Evolutionary conservation across 2,329 filamentous ascomycete species (phyloP), one percentile per base, ranked within the genome.

Genomic region (Aspergillus clavatus): DNA sequence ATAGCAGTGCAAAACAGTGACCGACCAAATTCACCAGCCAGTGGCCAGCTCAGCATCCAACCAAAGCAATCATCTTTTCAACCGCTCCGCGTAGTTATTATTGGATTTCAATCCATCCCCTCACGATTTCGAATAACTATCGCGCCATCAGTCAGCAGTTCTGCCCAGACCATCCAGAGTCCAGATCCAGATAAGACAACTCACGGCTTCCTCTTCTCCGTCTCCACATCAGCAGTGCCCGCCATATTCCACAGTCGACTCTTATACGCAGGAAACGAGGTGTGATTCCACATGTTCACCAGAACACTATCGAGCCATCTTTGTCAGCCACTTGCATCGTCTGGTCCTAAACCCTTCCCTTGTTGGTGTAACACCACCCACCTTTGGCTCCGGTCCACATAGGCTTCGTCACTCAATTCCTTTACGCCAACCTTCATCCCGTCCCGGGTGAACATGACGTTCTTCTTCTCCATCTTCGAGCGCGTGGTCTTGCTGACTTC

Each of bases 391-490:
- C 67, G 73, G 59, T 83, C 80, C 53, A 76, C 73, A 55, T 81
- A 79, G 26, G 78, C 72, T 67, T 84, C 81, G 4, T 74, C 70
- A 21, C 67, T 69, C 8, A 80, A 54, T 55, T 82, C 76, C 63
- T 78, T 81, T 36, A 83, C 75, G 1, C 77, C 77, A 7, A 84
- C 79, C 51, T 77, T 77, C 53, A 80, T 74, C 18, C 81, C 81
- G 36, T 82, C 80, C 58, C 77, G 79, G 2, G 75, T 75, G 58
- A 83, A 76, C 8, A 72, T 65, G 28, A 84, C 73, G 52, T 84
- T 75, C 63, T 80, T 80, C 70, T 80, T 80, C 66, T 83, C 79
- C 76, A 84, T 78, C 54, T 80, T 79, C 58, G 76, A 72, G 36
- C 72, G 72, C 35, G 79, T 80, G 51, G 74, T 74, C 50, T 77